Evolutionary conservation across 345 rosid species (phyloP).

Genomic region (Balakata baccata): DNA sequence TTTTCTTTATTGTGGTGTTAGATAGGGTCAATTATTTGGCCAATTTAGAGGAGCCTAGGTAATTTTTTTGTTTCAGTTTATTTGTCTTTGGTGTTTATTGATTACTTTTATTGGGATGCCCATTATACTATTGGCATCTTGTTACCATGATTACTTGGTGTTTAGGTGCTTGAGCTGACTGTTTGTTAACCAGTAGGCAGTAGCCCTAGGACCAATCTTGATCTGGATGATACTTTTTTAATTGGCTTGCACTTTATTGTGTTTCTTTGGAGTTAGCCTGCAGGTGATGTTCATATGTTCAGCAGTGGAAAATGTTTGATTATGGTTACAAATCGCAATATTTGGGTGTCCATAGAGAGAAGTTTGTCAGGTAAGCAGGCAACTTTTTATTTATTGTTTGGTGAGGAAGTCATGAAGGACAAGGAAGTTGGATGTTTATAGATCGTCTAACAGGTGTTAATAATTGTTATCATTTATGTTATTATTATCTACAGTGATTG

Average conservation of each 20-base stretch:
- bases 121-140: not conserved
- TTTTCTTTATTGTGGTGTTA: not conserved
- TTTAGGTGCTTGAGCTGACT: not conserved
- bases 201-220: not conserved
- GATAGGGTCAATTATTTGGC: not conserved
- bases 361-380: constrained; percentile 68
- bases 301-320: constrained; percentile 61
- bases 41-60: too few relatives aligned
- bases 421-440: constrained; percentile 19
- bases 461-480: not conserved
- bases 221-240: not conserved
- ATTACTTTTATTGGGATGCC: not conserved
- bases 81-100: not conserved
- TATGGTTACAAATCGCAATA: constrained; percentile 58
- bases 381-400: constrained; percentile 1
- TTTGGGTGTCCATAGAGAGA: constrained; percentile 68
- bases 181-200: not conserved
- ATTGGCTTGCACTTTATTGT: not conserved
- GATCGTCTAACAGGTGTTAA: not conserved
- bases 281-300: constrained; percentile 49
- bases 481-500: not conserved
- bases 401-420: not conserved
- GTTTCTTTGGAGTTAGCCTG: constrained; percentile 17
- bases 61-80: not conserved
- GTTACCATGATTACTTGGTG: not conserved